Conservation (phyloP, 2,329 filamentous ascomycete genomes). For the Gremmenia infestans region DNA sequence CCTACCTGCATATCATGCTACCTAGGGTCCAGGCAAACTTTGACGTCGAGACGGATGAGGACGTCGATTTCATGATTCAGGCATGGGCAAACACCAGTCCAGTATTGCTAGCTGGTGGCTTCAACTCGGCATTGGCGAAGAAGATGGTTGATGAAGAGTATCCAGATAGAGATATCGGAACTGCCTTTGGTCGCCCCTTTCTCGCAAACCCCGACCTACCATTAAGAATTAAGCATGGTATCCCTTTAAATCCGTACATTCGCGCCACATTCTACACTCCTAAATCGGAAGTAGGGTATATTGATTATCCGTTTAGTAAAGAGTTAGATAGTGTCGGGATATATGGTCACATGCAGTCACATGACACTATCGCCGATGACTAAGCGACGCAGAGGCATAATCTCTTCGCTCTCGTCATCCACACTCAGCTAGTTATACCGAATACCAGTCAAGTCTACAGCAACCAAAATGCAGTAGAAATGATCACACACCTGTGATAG, state of each 20-base stretch:
- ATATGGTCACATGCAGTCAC: too few species aligned
- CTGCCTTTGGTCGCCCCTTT: constrained; percentile 32
- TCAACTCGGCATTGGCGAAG: background rate
- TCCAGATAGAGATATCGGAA: constrained; percentile 4
- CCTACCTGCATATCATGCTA: constrained; percentile 50
- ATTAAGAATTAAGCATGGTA: constrained; percentile 15
- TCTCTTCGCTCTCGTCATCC: too few species aligned
- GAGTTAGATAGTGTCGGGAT: too few species aligned
- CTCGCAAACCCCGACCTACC: constrained; percentile 39
- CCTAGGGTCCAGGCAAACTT: constrained; percentile 44
- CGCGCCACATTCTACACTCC: constrained; percentile 13
- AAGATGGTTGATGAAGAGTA: constrained; percentile 24
- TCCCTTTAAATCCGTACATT: constrained; percentile 4
- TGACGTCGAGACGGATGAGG: constrained; percentile 46
- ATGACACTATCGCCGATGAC: too few species aligned
- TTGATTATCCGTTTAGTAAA: constrained; percentile 1
- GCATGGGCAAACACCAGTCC: constrained; percentile 2
- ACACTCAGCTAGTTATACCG: too few species aligned
- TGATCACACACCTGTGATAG: too few species aligned
- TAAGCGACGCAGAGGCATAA: too few species aligned
- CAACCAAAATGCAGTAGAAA: too few species aligned
- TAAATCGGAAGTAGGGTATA: background rate
- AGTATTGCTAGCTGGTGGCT: constrained; percentile 9
- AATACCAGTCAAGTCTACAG: too few species aligned
- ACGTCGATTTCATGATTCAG: constrained; percentile 5